Base-by-base conservation (phyloP, 1,284 basidiomycete species). In the Ceratobasidium sp. region DNA sequence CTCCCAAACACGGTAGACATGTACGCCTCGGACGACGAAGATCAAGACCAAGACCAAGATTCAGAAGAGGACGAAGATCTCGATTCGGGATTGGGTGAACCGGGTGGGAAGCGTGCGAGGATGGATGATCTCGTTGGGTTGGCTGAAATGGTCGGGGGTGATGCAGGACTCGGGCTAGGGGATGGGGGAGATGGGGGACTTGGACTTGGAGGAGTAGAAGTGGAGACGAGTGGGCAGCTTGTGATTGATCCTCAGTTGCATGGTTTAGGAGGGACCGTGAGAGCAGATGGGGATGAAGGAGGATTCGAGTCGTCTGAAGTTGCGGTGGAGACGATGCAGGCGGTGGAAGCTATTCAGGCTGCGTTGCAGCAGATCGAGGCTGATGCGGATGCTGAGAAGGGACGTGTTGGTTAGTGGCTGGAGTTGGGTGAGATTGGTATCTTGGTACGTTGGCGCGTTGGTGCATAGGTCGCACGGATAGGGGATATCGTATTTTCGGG, bases 291-390 rank as follows among this genome's bases (percentile, higher is more conserved):
- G 4, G 33, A 33, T 33, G 33, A 4, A 33, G 33, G 33, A 1
- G 33, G 33, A 4, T 33, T 33, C 4, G 33, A 33, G 4, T 33
- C 33, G 33, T 33, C 33, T 4, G 39, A 6, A 39, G n/a, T 33
- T 28, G 71, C 42, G 5, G 60, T 64, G 7, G 46, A 64, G 61
- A 56, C 60, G 33, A 56, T 76, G 61, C 61, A 76, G 49, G 72
- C 72, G 5, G 72, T 76, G 15, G 46, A 76, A 51, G 72, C 72
- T 6, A 64, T 76, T 44, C 61, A 76, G 61, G 61, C 72, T 23
- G 61, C 72, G 28, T 56, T 76, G 49, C 61, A 76, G 61, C 72
- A 76, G 72, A 76, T 76, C 46, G 72, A 76, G 72, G 61, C 58
- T 56, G 71, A 73, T 49, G 58, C 23, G 55, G 71, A 49, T 60